Evolutionary conservation across 2,329 filamentous ascomycete genomes (phyloP).

Genomic region (Passalora sequoiae): DNA sequence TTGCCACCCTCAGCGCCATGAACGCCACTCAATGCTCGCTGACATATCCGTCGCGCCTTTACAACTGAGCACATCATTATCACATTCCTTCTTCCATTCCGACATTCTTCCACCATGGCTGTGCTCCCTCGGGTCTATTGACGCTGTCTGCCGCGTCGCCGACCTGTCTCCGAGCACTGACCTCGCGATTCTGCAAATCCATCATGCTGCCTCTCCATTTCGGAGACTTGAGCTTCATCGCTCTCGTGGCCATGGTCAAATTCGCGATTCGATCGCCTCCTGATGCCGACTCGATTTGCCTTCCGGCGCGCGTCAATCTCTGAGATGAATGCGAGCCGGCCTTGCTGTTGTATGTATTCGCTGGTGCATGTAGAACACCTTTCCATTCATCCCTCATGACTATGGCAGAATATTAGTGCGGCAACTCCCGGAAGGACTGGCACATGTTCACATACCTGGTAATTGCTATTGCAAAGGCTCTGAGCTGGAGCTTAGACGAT

Average conservation of each 20-base stretch:
- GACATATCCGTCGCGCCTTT: not conserved
- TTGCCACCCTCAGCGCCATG: not conserved
- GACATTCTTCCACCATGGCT: slow-evolving; percentile 46
- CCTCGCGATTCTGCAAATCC: slow-evolving; percentile 46
- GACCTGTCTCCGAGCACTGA: slow-evolving; percentile 83
- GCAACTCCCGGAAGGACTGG: slow-evolving; percentile 42
- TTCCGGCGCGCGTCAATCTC: slow-evolving; percentile 45
- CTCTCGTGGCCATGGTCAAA: slow-evolving; percentile 38
- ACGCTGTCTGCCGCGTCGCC: slow-evolving; percentile 79
- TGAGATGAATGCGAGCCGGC: slow-evolving; percentile 39
- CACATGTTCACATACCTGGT: not conserved
- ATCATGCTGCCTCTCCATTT: slow-evolving; percentile 20
- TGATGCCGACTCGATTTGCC: slow-evolving; percentile 22
- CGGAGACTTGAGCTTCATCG: slow-evolving; percentile 56
- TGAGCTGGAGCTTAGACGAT: slow-evolving; percentile 88
- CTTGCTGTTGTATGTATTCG: slow-evolving; percentile 9
- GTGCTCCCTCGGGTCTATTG: slow-evolving; percentile 44
- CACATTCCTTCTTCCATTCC: slow-evolving; percentile 47
- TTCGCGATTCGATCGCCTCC: slow-evolving; percentile 44
- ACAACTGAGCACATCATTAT: not conserved
- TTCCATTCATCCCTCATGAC: slow-evolving; percentile 72
- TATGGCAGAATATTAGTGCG: slow-evolving; percentile 20
- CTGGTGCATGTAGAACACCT: slow-evolving; percentile 10
- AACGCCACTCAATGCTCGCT: not conserved
- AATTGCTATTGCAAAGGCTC: slow-evolving; percentile 91